These are phyloP conservation scores for Dalechampia spathulata DNA, from an alignment of 441 rosid species.

Conservation along the genomic window DNA sequence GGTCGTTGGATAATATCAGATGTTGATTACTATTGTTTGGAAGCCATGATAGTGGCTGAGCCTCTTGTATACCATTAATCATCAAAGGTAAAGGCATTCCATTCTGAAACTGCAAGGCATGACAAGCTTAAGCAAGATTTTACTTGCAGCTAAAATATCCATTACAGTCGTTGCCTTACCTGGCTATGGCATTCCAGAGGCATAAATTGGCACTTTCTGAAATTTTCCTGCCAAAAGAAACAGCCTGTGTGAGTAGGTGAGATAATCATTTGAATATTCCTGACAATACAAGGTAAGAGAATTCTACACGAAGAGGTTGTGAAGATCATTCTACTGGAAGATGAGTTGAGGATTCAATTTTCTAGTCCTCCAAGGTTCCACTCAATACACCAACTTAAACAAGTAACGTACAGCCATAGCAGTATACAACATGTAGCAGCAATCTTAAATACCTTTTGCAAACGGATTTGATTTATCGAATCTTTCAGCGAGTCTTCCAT, in stretches of 20 bases:
- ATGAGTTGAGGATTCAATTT: not conserved
- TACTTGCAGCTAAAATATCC: not conserved
- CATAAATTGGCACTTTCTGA: slow-evolving; percentile 47
- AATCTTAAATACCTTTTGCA: slow-evolving; percentile 62
- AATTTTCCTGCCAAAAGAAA: slow-evolving; percentile 45
- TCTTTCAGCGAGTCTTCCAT: slow-evolving; percentile 75
- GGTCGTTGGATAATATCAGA: slow-evolving; percentile 42
- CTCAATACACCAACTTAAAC: not conserved
- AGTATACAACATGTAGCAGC: not conserved
- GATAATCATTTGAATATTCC: too few relatives aligned
- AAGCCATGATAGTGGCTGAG: slow-evolving; percentile 65
- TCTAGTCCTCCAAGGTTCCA: not conserved
- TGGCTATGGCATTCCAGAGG: slow-evolving; percentile 44
- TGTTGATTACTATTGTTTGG: slow-evolving; percentile 54
- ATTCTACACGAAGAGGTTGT: too few relatives aligned
- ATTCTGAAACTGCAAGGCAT: slow-evolving; percentile 48
- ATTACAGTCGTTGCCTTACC: slow-evolving; percentile 24
- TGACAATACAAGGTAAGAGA: too few relatives aligned
- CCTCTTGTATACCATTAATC: slow-evolving; percentile 55
- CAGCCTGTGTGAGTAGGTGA: too few relatives aligned
- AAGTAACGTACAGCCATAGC: not conserved
- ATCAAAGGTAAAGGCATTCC: slow-evolving; percentile 49
- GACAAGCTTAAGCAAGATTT: slow-evolving; percentile 9
- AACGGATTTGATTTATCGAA: slow-evolving; percentile 44
- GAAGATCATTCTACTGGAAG: too few relatives aligned